Base-by-base conservation (phyloP, 2,329 filamentous ascomycete genomes). In the Anthostomella pinea region DNA sequence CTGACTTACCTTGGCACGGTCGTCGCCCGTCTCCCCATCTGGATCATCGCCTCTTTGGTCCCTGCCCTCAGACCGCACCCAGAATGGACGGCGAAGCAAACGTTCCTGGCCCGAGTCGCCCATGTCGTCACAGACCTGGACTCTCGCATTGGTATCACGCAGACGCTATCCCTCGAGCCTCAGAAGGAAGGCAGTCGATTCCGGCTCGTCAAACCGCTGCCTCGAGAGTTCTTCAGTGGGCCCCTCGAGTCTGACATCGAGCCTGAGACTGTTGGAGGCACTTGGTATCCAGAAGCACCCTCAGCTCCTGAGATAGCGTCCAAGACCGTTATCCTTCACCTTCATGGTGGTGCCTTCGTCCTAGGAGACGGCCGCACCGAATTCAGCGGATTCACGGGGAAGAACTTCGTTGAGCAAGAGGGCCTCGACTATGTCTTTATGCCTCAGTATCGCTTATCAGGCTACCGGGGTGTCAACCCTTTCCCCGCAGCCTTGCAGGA, bases 211-310 rank as follows among this genome's bases (percentile, higher is more conserved):
- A 8, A 17, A 8, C 49, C 52, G 2, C 28, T 41, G 2, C 2
- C 19, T 5, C 8, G 21, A 16, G 26, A 37, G 3, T 13, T 41
- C 8, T 56, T 55, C 31, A 39, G 30, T 24, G 52, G 52, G 1
- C 45, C 38, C 2, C 43, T 56, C n/a, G 36, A 19, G n/a, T 39
- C 37, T 8, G n/a, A 18, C 8, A 29, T 45, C 3, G 27, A 44
- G 13, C 53, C 53, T 8, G 48, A 41, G 2, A 38, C 45, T 2
- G 49, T 54, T 13, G 54, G 57, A 4, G 54, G 53, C 0, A 57
- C 56, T 1, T 60, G 57, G 56, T 57, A 33, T 30, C 50, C 43
- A 8, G 20, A 26, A 7, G 19, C 15, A 4, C 30, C 44, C 5
- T n/a, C n/a, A n/a, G 35, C 9, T 8, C 8, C 16, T 10, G 25